Conservation (phyloP, 805 yeast species). For the Candida palmyrensis region DNA sequence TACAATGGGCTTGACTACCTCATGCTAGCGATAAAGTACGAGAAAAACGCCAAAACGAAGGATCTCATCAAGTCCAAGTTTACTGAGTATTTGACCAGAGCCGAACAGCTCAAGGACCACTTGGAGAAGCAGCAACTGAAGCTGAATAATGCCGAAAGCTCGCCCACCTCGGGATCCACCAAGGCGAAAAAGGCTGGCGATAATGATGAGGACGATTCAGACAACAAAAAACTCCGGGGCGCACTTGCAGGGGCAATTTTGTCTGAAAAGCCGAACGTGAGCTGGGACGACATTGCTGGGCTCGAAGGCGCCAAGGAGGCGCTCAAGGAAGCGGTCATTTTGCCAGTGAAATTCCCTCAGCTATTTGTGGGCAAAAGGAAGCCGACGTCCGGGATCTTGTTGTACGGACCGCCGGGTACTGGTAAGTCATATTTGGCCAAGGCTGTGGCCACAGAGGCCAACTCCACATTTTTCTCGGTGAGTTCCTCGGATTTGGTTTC, state of each 20-base stretch:
- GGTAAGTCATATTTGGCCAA: slow-evolving; percentile 96
- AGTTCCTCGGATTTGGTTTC: slow-evolving; percentile 95
- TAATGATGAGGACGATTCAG: slow-evolving; percentile 69
- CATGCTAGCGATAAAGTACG: slow-evolving; percentile 91
- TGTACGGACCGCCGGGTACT: slow-evolving; percentile 98
- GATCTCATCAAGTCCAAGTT: slow-evolving; percentile 84
- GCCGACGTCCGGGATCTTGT: slow-evolving; percentile 92
- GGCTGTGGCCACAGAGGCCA: slow-evolving; percentile 98
- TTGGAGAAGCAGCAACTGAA: slow-evolving; percentile 59
- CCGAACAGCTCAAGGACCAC: slow-evolving; percentile 90
- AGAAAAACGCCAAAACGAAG: slow-evolving; percentile 84
- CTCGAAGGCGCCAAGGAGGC: slow-evolving; percentile 83
- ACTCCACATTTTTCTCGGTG: slow-evolving; percentile 93
- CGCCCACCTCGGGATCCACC: slow-evolving; percentile 53
- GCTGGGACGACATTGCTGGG: slow-evolving; percentile 95
- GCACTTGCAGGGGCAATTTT: slow-evolving; percentile 90
- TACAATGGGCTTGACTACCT: slow-evolving; percentile 91
- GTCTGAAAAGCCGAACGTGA: slow-evolving; percentile 86
- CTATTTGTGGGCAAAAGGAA: slow-evolving; percentile 87
- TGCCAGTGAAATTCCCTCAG: slow-evolving; percentile 92
- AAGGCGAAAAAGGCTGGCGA: slow-evolving; percentile 47
- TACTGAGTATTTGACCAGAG: slow-evolving; percentile 86
- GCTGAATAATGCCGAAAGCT: slow-evolving; percentile 36
- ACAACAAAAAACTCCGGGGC: slow-evolving; percentile 82
- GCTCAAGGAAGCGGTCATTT: slow-evolving; percentile 90